Conservation (phyloP, 345 rosid species). For the Acer negundo region DNA sequence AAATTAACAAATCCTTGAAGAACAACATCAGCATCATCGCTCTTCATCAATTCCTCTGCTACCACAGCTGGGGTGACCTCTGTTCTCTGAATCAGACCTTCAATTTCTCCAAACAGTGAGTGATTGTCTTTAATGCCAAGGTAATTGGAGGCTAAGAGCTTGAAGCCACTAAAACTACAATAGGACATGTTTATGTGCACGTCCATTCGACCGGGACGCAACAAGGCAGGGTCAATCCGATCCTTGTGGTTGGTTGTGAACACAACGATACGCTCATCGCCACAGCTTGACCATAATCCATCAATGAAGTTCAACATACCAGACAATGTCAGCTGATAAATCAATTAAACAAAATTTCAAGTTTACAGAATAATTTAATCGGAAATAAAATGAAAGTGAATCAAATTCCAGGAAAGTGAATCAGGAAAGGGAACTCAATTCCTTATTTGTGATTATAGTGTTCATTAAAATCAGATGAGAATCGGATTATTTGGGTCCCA, state of each 20-base stretch:
- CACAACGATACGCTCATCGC: constrained; percentile 69
- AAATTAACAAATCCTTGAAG: constrained; percentile 39
- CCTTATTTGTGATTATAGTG: too few species aligned
- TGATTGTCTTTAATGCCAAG: constrained; percentile 11
- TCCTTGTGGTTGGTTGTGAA: constrained; percentile 82
- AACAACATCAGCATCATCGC: constrained; percentile 47
- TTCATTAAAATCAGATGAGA: too few species aligned
- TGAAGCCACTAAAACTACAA: constrained; percentile 49
- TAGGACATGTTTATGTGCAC: constrained; percentile 78
- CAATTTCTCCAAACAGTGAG: constrained; percentile 43
- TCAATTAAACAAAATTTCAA: too few species aligned
- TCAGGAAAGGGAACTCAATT: too few species aligned
- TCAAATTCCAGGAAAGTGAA: too few species aligned
- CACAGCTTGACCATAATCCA: constrained; percentile 73
- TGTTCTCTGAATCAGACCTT: constrained; percentile 29
- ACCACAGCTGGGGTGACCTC: constrained; percentile 53
- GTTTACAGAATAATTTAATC: too few species aligned
- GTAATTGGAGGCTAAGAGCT: constrained; percentile 48
- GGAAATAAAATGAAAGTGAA: too few species aligned
- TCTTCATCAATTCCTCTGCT: constrained; percentile 63
- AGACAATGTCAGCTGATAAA: constrained; percentile 43
- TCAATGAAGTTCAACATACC: constrained; percentile 76
- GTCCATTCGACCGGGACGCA: constrained; percentile 80
- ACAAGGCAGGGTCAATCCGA: constrained; percentile 22
- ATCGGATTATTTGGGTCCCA: too few species aligned